Base-by-base conservation (phyloP, 257 asterid genomes). In the Knoxia roxburghii region DNA sequence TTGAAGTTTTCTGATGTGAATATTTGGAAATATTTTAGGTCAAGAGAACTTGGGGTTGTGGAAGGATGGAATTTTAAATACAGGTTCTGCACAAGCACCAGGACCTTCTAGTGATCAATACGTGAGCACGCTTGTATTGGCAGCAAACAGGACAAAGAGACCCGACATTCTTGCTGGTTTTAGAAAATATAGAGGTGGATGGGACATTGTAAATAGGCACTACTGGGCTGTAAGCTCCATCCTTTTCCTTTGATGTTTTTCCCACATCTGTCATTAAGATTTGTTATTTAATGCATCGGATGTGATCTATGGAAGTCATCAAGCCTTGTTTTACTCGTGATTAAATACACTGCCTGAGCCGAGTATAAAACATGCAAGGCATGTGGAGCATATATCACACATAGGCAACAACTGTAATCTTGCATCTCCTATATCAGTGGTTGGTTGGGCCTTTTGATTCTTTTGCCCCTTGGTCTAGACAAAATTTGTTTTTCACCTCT, bases 201-300 rank as follows among this genome's bases (percentile, higher is more conserved):
- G 99, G 98, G 91, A 94, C 68, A 87, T 94, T 81, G 83, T 89
- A 81, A 85, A 91, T 79, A 85, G 87, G 74, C 98, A 91, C 72
- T 91, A 91, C 78, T 91, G 95, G 96, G 86, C 94, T 76, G 98
- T 91, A 81, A 85, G 95, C 27, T 71, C 62, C 41, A 6, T 35
- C 46, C 43, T 69, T n/a, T 48, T 39, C 24, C 15, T 18, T 40
- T 50, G 5, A 2, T 46, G 8, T 43, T 18, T 55, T n/a, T 17
- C 5, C 29, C 15, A 0, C 12, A n/a, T 37, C 30, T 23, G 49
- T 24, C 5, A 29, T 17, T 29, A 48, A 13, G 39, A 29, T 62
- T 53, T 49, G 46, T 59, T 21, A 20, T 18, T 13, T 15, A 20
- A 35, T 61, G 23, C 0, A 5, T 61, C 41, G 15, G 33, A 59